phyloP scores from a whole-genome alignment of 2,329 filamentous ascomycete genomes.

The Xylariaceae sp. region DNA sequence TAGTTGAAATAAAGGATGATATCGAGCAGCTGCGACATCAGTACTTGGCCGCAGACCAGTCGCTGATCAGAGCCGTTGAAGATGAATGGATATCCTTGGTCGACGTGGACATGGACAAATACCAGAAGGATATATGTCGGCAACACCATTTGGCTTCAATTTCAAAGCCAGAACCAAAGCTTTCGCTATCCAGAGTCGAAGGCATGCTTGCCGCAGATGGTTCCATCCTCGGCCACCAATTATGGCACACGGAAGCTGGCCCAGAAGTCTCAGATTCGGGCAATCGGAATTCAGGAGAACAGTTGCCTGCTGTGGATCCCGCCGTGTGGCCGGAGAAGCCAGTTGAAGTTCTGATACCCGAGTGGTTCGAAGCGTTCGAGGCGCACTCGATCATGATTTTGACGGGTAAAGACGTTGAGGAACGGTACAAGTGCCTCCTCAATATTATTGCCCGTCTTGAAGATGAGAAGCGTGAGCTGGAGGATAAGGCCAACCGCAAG shows the following conservation, averaged over 20 bases:
- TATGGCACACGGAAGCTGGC: too few relatives aligned
- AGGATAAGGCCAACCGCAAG: conserved; percentile 11
- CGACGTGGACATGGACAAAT: conserved; percentile 14
- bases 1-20: conserved; percentile 1
- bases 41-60: conserved; percentile 9
- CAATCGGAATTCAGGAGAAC: not conserved
- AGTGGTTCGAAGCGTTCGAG: conserved; percentile 24
- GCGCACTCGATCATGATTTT: conserved; percentile 6
- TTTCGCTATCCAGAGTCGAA: conserved; percentile 17
- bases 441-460: conserved; percentile 18
- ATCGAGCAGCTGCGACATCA: conserved; percentile 1
- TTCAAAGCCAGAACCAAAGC: not conserved
- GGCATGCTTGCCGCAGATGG: conserved; percentile 22
- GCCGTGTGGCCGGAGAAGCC: conserved; percentile 6
- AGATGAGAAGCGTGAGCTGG: conserved; percentile 5
- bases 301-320: not conserved
- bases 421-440: conserved; percentile 18
- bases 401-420: conserved; percentile 10
- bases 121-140: conserved; percentile 11
- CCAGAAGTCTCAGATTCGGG: not conserved
- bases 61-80: conserved; percentile 17
- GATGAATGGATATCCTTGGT: conserved; percentile 17
- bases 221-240: not conserved
- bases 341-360: conserved; percentile 18
- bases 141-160: conserved; percentile 5